Percentiles rank a stretch among this genome's conserved stretches.
phyloP scores from a whole-genome alignment of 306 rosid species.

The Prinsepia uniflora region DNA sequence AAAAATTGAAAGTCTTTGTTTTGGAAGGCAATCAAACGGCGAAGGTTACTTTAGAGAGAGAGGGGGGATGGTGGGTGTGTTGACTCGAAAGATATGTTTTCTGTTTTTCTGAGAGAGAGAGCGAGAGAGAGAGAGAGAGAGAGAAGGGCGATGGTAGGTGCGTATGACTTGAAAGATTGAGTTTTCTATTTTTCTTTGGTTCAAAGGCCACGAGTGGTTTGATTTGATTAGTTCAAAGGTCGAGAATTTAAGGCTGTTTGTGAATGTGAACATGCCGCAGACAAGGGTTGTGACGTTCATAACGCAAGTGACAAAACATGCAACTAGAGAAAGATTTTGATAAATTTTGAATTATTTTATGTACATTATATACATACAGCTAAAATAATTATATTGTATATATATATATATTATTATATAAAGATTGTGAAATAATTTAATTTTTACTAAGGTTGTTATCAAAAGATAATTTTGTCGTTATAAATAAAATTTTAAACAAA shows the following conservation, averaged over 20 bases:
- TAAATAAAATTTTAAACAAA: too few species aligned
- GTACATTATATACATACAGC: too few species aligned
- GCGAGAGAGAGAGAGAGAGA: slow-evolving; percentile 9
- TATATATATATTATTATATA: too few species aligned
- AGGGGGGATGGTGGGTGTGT: too few species aligned
- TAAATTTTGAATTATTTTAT: too few species aligned
- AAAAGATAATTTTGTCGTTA: too few species aligned
- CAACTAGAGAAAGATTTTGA: slow-evolving; percentile 4
- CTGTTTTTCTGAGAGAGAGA: slow-evolving; percentile 11
- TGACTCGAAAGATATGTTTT: too few species aligned
- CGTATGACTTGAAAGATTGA: slow-evolving; percentile 2
- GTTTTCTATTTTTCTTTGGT: slow-evolving; percentile 20
- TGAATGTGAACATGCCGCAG: background rate
- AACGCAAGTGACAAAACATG: background rate
- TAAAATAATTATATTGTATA: too few species aligned
- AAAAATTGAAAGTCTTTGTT: slow-evolving; percentile 37
- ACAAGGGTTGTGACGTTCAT: slow-evolving; percentile 1
- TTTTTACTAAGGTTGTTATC: too few species aligned
- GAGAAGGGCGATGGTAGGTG: slow-evolving; percentile 1
- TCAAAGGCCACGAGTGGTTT: slow-evolving; percentile 48
- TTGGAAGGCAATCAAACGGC: slow-evolving; percentile 22
- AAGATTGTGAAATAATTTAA: too few species aligned
- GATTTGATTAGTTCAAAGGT: slow-evolving; percentile 53
- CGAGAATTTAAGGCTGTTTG: slow-evolving; percentile 8
- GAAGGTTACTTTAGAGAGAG: slow-evolving; percentile 14